Evolutionary conservation across 352 stramenopile genomes (phyloP), one percentile per base, ranked within the genome.

Genomic region (Phytophthora quininea): DNA sequence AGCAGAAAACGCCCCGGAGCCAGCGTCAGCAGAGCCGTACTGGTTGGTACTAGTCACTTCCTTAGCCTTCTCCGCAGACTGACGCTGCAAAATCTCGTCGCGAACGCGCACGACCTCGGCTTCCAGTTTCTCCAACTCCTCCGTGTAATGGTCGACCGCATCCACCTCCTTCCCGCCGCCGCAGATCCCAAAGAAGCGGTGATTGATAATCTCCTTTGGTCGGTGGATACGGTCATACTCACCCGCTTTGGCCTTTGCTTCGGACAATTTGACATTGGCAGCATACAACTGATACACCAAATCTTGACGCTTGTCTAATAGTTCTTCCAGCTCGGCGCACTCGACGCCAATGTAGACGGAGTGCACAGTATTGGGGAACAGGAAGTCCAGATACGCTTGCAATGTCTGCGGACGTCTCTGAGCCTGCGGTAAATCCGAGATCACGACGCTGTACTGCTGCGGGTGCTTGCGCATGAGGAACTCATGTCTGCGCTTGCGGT

Each of bases 401-500:
- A 95, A 62, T 49, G 82, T 88, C 69, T 89, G 71, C 37, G 77
- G 82, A 0, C 71, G 74, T 32, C 82, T 74, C 52, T 92, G 74
- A 3, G 78, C 67, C 31, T 74, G 47, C 8, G 86, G 86, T 31
- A 93, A 61, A 33, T 92, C 82, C 24, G 79, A 84, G 46, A 93
- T 79, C 37, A 93, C 78, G 45, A 95, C 70, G 42, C 76, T 86
- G 74, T 93, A 95, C 63, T 91, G 86, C 62, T 90, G 83, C 10
- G 84, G 77, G 24, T 76, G 69, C 40, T 77, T 82, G 47, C 73
- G 72, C 52, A 74, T 68, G 14, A 93, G 73, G 57, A 92, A 87
- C 48, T 90, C 82, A 57, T 90, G 79, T 11, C 84, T 79, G 15
- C 79, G 69, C 55, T 86, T 80, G 63, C 80, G 72, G 63, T 92